Base-by-base conservation (phyloP, 2,329 filamentous ascomycete genomes). In the Torrubiellomyces zombiae region DNA sequence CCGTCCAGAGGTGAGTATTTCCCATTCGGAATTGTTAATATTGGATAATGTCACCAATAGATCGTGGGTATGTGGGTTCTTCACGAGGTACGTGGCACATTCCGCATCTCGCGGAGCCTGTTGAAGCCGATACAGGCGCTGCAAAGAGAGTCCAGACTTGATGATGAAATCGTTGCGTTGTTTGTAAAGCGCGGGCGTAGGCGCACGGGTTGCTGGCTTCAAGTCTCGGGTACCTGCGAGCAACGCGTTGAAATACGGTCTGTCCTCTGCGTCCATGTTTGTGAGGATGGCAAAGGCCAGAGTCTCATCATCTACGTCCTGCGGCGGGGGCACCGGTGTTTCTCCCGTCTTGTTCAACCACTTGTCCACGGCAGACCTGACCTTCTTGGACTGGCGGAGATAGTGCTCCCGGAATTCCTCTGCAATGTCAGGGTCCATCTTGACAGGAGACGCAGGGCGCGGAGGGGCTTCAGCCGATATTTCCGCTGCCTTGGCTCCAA, bases 341-440 rank as follows among this genome's bases (percentile, higher is more conserved):
- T 83, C 76, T 16, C 75, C 74, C 38, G 86, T 86, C 31, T 70
- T 76, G 18, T 67, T 75, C 32, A 95, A 68, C 86, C 86, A 95
- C 40, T 68, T 77, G 47, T 94, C 82, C 2, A 95, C 86, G 1
- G 78, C 77, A n/a, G 75, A 70, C 42, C 85, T 80, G 11, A 86
- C 91, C 55, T 93, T 93, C 47, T 83, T 82, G 6, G 81, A 85
- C 47, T 94, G 85, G 19, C 79, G 75, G 25, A 92, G 69, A 45
- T 92, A 95, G 45, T 94, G 83, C 26, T 89, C 83, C 22, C 82
- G 69, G 43, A 86, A 93, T 47, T 94, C 82, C 34, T 93, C 83
- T 0, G 83, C 83, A 8, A 95, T 81, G 46, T 95, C 86, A 6
- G 89, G 81, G 39, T 95, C 86, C 30, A 95, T 70, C 48, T 91